Base-by-base conservation (phyloP, 2,329 filamentous ascomycete species). In the Penicillium nordicum region DNA sequence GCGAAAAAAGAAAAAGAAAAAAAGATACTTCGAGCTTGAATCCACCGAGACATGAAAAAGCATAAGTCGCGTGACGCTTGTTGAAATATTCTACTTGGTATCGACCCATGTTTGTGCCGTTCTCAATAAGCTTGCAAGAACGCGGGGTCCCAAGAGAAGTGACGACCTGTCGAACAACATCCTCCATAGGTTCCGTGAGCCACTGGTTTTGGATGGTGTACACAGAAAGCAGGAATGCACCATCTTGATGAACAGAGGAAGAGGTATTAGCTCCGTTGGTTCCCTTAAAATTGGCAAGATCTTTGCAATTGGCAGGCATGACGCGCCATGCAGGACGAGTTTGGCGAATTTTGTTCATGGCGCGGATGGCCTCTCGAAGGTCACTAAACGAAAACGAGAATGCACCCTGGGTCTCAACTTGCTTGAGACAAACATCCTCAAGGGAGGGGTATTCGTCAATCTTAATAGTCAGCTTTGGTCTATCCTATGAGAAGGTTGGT, bases 51-150 rank as follows among this genome's bases (percentile, higher is more conserved):
- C 51, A 49, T 0, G 53, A 30, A 21, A 55, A 44, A n/a, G 53
- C 53, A 32, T 44, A 44, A 21, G 18, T 10, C 1, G 46, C 40
- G 34, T 50, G 38, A 18, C 25, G 34, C 12, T 27, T 23, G 40
- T 44, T 55, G 32, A 25, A 44, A 18, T 43, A 55, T 50, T 50
- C 40, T 5, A 55, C 40, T 4, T n/a, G 25, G 34, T 43, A 55
- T 11, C 30, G 34, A 6, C 18, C 42, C 46, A 30, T 11, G 14
- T 16, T 25, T 1, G 38, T 10, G 10, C 40, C 30, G 1, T 32
- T 32, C 38, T 38, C 40, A 8, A 32, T 12, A 5, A 41, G 23
- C 3, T 32, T 18, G 23, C 32, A 44, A 11, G 9, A 25, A 10
- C 27, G 18, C n/a, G 32, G 6, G 5, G 16, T 16, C 4, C 53